These are phyloP conservation scores for Murraya koenigii DNA, from an alignment of 345 rosid genomes.

Conservation along the genomic window DNA sequence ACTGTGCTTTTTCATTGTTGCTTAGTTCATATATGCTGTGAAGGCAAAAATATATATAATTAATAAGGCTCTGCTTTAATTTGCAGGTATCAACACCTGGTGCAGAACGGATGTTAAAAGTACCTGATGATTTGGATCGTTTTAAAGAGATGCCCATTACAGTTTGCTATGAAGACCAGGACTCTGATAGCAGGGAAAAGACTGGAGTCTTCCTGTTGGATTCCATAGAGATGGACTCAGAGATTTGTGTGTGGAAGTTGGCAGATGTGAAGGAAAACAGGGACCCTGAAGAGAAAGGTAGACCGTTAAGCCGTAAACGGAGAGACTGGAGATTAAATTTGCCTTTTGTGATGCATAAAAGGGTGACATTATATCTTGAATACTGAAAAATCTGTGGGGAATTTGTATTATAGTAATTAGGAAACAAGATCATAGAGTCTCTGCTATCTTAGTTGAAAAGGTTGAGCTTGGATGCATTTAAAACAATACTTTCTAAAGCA, in stretches of 20 bases:
- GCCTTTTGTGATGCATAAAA: slow-evolving; percentile 48
- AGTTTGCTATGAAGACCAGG: slow-evolving; percentile 53
- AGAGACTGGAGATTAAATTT: slow-evolving; percentile 71
- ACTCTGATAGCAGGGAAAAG: slow-evolving; percentile 37
- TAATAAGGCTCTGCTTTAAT: background rate
- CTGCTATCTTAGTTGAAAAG: background rate
- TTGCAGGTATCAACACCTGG: slow-evolving; percentile 88
- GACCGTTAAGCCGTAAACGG: slow-evolving; percentile 71
- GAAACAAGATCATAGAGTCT: background rate
- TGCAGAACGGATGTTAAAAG: slow-evolving; percentile 75
- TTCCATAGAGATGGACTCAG: slow-evolving; percentile 53
- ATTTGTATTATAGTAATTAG: background rate
- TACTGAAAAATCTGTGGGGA: slow-evolving; percentile 20
- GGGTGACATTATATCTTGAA: slow-evolving; percentile 60
- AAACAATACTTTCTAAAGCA: no score
- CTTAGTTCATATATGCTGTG: background rate
- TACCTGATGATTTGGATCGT: slow-evolving; percentile 67
- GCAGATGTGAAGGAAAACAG: slow-evolving; percentile 84
- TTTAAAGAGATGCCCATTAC: slow-evolving; percentile 74
- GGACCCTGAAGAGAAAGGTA: slow-evolving; percentile 74
- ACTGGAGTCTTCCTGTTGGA: slow-evolving; percentile 62
- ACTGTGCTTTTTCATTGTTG: background rate
- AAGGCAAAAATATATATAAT: background rate
- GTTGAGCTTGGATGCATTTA: background rate
- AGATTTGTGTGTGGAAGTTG: slow-evolving; percentile 72